Conservation (phyloP, 371 early-diverging fungal genomes). For the Zopfochytrium polystomum region DNA sequence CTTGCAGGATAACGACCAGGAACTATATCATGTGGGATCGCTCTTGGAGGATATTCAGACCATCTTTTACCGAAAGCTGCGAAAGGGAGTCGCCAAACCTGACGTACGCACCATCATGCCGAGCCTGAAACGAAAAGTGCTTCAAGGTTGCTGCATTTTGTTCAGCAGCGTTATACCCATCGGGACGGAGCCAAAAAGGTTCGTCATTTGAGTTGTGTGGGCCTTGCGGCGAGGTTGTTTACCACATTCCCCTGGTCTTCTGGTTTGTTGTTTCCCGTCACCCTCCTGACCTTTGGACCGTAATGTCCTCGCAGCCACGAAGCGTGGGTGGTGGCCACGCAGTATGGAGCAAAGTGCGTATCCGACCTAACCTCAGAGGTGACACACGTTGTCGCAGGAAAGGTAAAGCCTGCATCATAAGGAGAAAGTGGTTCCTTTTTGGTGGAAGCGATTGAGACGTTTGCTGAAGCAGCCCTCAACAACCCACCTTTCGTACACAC, state of each 20-base stretch:
- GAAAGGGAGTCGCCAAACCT: background rate
- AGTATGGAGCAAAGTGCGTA: constrained; percentile 69
- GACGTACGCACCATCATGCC: constrained; percentile 48
- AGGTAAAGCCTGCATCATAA: constrained; percentile 22
- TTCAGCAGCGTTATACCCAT: constrained; percentile 60
- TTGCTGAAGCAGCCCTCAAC: too few species aligned
- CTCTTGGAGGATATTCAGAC: constrained; percentile 45
- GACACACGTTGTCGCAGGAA: constrained; percentile 78
- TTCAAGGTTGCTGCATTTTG: constrained; percentile 46
- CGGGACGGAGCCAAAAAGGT: constrained; percentile 15
- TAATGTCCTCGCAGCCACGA: constrained; percentile 41
- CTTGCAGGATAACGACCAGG: constrained; percentile 49
- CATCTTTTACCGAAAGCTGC: constrained; percentile 35
- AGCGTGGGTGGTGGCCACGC: constrained; percentile 67
- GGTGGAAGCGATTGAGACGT: too few species aligned
- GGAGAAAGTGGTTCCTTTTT: too few species aligned
- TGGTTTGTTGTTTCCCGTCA: background rate
- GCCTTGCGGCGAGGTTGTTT: too few species aligned
- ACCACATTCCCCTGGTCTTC: constrained; percentile 62
- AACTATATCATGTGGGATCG: constrained; percentile 37
- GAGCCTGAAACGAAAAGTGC: constrained; percentile 41
- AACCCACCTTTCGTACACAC: background rate
- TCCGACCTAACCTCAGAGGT: constrained; percentile 54
- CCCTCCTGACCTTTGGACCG: background rate
- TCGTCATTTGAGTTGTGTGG: constrained; percentile 61